Conservation (phyloP, 2,329 filamentous ascomycete genomes). For the Colletotrichum orbiculare region DNA sequence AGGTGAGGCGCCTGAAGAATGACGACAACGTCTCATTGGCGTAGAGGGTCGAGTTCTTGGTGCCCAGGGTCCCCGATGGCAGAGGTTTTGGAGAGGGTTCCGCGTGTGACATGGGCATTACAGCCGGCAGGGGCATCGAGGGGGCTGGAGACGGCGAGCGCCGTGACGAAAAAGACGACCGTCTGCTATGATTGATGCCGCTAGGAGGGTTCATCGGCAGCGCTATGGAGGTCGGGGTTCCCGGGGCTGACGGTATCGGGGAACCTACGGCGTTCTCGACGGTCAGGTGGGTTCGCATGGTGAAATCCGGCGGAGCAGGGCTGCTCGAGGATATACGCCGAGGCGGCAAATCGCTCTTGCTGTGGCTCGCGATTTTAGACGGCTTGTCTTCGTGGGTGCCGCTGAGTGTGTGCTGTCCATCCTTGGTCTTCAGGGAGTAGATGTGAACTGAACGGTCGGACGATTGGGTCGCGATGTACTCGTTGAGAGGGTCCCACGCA, state of each 20-base stretch:
- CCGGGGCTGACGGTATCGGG: slow-evolving; percentile 89
- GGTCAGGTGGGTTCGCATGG: slow-evolving; percentile 72
- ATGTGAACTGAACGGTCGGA: slow-evolving; percentile 98
- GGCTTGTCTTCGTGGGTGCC: slow-evolving; percentile 71
- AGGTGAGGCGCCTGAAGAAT: slow-evolving; percentile 93
- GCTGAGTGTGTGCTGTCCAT: slow-evolving; percentile 87
- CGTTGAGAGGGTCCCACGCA: slow-evolving; percentile 97
- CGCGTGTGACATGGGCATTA: slow-evolving; percentile 77
- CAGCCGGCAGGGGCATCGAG: slow-evolving; percentile 91
- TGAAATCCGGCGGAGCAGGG: slow-evolving; percentile 87
- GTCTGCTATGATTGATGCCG: slow-evolving; percentile 68
- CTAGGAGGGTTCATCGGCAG: slow-evolving; percentile 96
- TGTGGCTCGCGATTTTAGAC: slow-evolving; percentile 82
- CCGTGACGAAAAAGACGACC: slow-evolving; percentile 92
- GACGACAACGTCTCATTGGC: slow-evolving; percentile 97
- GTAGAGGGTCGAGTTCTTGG: slow-evolving; percentile 90
- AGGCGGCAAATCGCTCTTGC: slow-evolving; percentile 89
- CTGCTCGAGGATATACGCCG: slow-evolving; percentile 91
- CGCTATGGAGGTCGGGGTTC: slow-evolving; percentile 90
- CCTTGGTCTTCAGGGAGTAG: slow-evolving; percentile 95
- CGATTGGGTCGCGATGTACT: slow-evolving; percentile 97
- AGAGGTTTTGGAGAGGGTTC: slow-evolving; percentile 87
- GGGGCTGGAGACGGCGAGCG: slow-evolving; percentile 94
- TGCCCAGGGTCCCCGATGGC: slow-evolving; percentile 68
- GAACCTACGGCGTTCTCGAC: slow-evolving; percentile 74